phyloP scores from a whole-genome alignment of 176 grass and related monocot genomes.

The Oryza punctata region DNA sequence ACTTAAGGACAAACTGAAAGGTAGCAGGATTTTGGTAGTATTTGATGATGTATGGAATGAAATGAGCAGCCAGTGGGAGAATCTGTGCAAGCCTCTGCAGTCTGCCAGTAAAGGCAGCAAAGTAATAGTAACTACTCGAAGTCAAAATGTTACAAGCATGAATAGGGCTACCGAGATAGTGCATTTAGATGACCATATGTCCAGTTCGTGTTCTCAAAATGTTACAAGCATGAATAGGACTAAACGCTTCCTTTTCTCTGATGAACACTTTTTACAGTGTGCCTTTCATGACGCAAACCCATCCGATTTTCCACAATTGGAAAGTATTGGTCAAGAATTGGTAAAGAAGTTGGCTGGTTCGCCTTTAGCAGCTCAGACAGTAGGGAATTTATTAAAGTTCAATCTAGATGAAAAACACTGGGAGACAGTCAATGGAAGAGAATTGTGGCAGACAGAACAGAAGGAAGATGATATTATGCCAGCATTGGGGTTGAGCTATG shows the following conservation, averaged over 20 bases:
- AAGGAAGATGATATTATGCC: constrained; percentile 53
- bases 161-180: constrained; percentile 30
- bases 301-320: constrained; percentile 17
- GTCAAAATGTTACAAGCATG: constrained; percentile 41
- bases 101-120: constrained; percentile 36
- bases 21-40: constrained; percentile 32
- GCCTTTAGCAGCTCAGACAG: constrained; percentile 48
- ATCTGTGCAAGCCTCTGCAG: constrained; percentile 33
- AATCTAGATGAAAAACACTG: constrained; percentile 38
- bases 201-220: too few species aligned
- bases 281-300: constrained; percentile 39
- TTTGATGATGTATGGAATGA: constrained; percentile 61
- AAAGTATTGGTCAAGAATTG: constrained; percentile 29
- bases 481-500: constrained; percentile 50
- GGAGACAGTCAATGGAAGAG: constrained; percentile 23
- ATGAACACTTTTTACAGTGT: constrained; percentile 30
- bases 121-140: constrained; percentile 37
- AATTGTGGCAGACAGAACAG: constrained; percentile 48
- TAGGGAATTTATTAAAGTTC: constrained; percentile 27
- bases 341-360: constrained; percentile 40
- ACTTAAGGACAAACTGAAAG: constrained; percentile 19
- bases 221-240: too few species aligned
- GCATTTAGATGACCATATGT: constrained; percentile 34
- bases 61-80: constrained; percentile 33
- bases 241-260: too few species aligned